Evolutionary conservation across 768 basidiomycete genomes (phyloP).

Genomic region (Russula abietina): DNA sequence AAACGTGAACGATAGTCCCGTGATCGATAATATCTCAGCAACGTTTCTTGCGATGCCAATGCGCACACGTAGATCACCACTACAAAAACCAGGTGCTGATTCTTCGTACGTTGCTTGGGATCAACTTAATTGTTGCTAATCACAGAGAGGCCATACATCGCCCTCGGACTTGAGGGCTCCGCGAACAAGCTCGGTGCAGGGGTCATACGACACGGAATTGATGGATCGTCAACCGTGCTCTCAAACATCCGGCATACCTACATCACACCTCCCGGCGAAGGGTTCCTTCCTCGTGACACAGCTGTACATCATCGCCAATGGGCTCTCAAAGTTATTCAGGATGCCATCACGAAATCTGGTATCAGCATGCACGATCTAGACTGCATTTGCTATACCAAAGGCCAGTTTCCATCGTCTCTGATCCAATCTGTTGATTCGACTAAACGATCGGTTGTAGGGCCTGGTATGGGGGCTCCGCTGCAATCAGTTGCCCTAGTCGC

Average conservation of each 20-base stretch:
- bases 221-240: slow-evolving; percentile 70
- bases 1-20: not conserved
- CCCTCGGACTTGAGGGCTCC: slow-evolving; percentile 95
- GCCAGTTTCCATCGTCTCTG: slow-evolving; percentile 35
- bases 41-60: slow-evolving; percentile 18
- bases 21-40: not conserved
- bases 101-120: not conserved
- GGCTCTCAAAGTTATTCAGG: slow-evolving; percentile 74
- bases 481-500: slow-evolving; percentile 94
- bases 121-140: not conserved
- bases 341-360: slow-evolving; percentile 62
- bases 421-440: not conserved
- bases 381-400: slow-evolving; percentile 97
- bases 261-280: slow-evolving; percentile 96
- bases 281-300: slow-evolving; percentile 93
- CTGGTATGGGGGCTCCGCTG: slow-evolving; percentile 98
- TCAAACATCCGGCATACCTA: slow-evolving; percentile 98
- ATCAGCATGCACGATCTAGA: slow-evolving; percentile 74
- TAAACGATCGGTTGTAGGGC: slow-evolving; percentile 47
- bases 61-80: slow-evolving; percentile 18
- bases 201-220: slow-evolving; percentile 73
- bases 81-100: slow-evolving; percentile 20
- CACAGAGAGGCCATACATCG: slow-evolving; percentile 65
- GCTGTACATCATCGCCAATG: slow-evolving; percentile 95
- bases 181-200: slow-evolving; percentile 98